phyloP scores from a whole-genome alignment of 176 grass and related monocot species.

The Otatea glauca region DNA sequence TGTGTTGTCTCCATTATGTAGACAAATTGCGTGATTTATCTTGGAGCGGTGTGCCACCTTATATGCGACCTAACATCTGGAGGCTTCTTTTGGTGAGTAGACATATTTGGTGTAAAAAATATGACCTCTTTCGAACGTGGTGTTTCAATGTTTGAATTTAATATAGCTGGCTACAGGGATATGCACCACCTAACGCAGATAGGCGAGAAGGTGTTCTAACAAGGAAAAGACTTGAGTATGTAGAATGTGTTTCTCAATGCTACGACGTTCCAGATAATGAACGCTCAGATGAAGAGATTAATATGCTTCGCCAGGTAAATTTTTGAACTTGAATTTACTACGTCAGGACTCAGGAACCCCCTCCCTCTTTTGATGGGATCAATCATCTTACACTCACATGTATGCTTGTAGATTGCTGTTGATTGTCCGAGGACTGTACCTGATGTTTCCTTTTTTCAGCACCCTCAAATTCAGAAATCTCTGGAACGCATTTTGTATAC shows the following conservation, averaged over 20 bases:
- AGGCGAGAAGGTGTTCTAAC: conserved; percentile 82
- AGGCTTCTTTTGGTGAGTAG: conserved; percentile 90
- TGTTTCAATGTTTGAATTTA: conserved; percentile 66
- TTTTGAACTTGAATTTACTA: conserved; percentile 7
- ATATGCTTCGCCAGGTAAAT: conserved; percentile 90
- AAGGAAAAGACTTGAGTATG: conserved; percentile 94
- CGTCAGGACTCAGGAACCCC: neutral
- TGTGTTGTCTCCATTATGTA: conserved; percentile 48
- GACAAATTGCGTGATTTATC: conserved; percentile 93
- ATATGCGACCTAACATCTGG: conserved; percentile 97
- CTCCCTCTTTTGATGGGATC: conserved; percentile 20
- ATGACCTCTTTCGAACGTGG: neutral
- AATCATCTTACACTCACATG: conserved; percentile 2
- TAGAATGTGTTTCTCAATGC: conserved; percentile 96
- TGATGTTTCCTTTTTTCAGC: conserved; percentile 81
- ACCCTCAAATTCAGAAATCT: conserved; percentile 88
- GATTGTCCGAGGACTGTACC: conserved; percentile 92
- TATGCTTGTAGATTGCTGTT: conserved; percentile 65
- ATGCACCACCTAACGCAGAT: conserved; percentile 97
- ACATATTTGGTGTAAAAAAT: neutral
- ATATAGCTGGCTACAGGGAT: conserved; percentile 93
- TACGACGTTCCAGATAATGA: conserved; percentile 88
- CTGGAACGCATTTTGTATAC: conserved; percentile 93
- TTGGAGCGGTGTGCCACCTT: conserved; percentile 98
- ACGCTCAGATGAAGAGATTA: conserved; percentile 98